phyloP scores from a whole-genome alignment of 495 filamentous ascomycete genomes.

The Penicillium cosmopolitanum region DNA sequence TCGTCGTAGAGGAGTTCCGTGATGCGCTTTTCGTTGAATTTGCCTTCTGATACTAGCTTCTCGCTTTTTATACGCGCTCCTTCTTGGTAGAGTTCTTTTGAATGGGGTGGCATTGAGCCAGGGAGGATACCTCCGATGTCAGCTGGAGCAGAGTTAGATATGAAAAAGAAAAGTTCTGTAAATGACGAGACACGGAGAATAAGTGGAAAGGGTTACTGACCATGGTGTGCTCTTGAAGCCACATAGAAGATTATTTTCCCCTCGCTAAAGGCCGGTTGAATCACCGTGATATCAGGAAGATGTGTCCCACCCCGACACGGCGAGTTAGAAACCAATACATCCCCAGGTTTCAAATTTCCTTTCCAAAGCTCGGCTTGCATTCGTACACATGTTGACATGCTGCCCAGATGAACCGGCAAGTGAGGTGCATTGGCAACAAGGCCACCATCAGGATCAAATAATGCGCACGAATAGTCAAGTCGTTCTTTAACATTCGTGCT shows the following conservation, averaged over 20 bases:
- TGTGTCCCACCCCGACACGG: conserved; percentile 88
- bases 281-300: conserved; percentile 87
- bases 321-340: conserved; percentile 94
- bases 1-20: conserved; percentile 79
- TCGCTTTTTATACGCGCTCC: conserved; percentile 91
- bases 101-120: conserved; percentile 94
- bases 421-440: conserved; percentile 74
- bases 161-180: conserved; percentile 42
- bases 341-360: conserved; percentile 82
- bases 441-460: conserved; percentile 43
- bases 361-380: conserved; percentile 83
- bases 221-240: conserved; percentile 81
- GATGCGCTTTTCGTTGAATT: conserved; percentile 84
- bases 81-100: conserved; percentile 88
- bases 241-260: conserved; percentile 84
- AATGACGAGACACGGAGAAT: background rate
- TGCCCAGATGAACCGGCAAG: conserved; percentile 87
- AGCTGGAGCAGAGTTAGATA: conserved; percentile 68
- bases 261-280: conserved; percentile 79
- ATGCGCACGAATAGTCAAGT: conserved; percentile 47
- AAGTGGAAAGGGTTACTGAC: conserved; percentile 56
- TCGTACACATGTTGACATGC: conserved; percentile 64
- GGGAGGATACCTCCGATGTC: conserved; percentile 96
- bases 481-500: conserved; percentile 49
- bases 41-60: conserved; percentile 86